Percentiles rank a stretch among this genome's conserved stretches.
Evolutionary conservation across 768 basidiomycete species (phyloP).

Genomic region (Psilocybe cyanescens): DNA sequence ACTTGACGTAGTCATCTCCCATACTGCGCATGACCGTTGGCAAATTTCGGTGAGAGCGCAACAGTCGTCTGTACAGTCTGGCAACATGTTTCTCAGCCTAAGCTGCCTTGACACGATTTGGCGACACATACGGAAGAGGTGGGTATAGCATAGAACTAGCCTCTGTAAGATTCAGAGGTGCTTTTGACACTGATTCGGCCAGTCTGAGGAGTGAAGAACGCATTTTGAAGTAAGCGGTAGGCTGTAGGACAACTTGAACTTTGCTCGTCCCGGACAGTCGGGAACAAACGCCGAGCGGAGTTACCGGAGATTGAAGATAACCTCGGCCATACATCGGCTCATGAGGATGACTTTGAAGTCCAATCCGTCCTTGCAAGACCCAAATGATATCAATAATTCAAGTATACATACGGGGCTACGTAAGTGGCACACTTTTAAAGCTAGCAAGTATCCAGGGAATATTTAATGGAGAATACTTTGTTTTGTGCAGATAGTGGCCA

Average conservation of each 20-base stretch:
- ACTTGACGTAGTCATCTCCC: conserved; percentile 86
- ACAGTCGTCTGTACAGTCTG: conserved; percentile 80
- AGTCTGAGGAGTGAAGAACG: conserved; percentile 44
- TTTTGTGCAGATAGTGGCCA: too few relatives aligned
- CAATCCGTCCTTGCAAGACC: too few relatives aligned
- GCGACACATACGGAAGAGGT: conserved; percentile 74
- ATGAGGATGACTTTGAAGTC: too few relatives aligned
- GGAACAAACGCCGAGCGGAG: too few relatives aligned
- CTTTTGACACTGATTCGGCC: conserved; percentile 61
- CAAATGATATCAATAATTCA: too few relatives aligned
- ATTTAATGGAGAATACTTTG: too few relatives aligned
- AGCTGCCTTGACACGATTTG: not conserved
- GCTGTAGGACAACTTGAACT: not conserved
- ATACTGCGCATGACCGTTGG: conserved; percentile 81
- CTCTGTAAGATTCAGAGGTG: conserved; percentile 61
- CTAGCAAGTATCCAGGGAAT: too few relatives aligned
- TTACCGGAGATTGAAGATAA: not conserved
- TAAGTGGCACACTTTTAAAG: too few relatives aligned
- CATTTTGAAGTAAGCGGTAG: conserved; percentile 30
- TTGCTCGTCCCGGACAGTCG: too few relatives aligned
- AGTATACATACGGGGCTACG: too few relatives aligned
- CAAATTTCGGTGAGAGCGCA: conserved; percentile 78
- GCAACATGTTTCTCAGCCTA: conserved; percentile 3
- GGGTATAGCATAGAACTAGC: conserved; percentile 75
- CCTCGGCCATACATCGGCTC: not conserved